Conservation (phyloP, 2,329 filamentous ascomycete species). For the Scytalidium sp. region DNA sequence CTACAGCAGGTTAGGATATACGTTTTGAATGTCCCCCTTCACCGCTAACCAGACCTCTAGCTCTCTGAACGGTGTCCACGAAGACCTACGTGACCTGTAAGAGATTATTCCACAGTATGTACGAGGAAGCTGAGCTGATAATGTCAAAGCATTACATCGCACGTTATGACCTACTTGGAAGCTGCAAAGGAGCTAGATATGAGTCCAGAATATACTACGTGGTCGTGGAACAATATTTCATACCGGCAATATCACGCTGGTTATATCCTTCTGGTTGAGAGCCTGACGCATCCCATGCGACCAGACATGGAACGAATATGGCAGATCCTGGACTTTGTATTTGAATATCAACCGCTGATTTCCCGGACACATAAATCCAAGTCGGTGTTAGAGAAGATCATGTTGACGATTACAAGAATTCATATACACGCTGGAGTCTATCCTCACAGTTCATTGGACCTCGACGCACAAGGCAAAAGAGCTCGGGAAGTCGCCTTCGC, state of each 20-base stretch:
- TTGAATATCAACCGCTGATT: not conserved
- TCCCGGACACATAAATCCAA: not conserved
- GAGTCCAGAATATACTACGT: not conserved
- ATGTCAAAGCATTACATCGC: not conserved
- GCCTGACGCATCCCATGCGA: not conserved
- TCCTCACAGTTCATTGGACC: too few relatives aligned
- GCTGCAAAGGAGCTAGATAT: not conserved
- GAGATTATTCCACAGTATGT: not conserved
- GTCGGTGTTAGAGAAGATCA: not conserved
- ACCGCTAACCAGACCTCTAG: not conserved
- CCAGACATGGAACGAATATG: not conserved
- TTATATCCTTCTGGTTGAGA: not conserved
- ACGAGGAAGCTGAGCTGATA: not conserved
- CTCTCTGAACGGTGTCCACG: not conserved
- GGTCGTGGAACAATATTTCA: not conserved
- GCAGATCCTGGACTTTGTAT: not conserved
- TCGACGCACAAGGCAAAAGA: too few relatives aligned
- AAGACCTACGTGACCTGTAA: not conserved
- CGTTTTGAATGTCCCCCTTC: not conserved
- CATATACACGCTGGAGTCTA: not conserved
- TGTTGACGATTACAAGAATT: not conserved
- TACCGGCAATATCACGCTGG: not conserved
- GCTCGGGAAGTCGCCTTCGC: too few relatives aligned
- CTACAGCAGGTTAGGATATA: not conserved
- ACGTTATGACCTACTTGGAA: not conserved